These are phyloP conservation scores for Pulveroboletus sp. DNA, from an alignment of 768 basidiomycete genomes.

Conservation along the genomic window DNA sequence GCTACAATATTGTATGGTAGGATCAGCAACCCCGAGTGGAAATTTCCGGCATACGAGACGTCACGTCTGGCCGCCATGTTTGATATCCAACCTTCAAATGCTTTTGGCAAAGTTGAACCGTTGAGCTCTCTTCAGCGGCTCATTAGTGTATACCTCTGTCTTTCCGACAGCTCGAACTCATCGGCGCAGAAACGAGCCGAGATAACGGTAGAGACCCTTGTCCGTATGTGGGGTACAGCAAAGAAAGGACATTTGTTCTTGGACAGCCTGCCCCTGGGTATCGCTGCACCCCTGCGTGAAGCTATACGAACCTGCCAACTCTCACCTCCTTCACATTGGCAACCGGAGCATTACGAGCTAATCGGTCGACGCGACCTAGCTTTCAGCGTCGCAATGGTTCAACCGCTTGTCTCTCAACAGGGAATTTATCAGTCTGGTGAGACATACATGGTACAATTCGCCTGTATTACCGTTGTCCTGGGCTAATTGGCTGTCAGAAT, in stretches of 20 bases:
- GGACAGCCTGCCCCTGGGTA: constrained; percentile 59
- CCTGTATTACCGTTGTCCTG: neutral
- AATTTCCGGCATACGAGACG: constrained; percentile 43
- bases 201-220: constrained; percentile 54
- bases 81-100: constrained; percentile 50
- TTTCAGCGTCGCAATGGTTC: constrained; percentile 30
- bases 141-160: constrained; percentile 51
- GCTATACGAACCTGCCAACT: constrained; percentile 81
- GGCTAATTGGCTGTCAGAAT: constrained; percentile 40
- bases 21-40: constrained; percentile 67
- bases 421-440: constrained; percentile 31
- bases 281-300: constrained; percentile 78
- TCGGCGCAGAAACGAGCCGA: constrained; percentile 65
- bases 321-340: constrained; percentile 72
- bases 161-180: constrained; percentile 50
- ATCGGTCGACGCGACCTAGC: constrained; percentile 32
- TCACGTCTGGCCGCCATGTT: constrained; percentile 47
- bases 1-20: constrained; percentile 57
- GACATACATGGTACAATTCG: constrained; percentile 28
- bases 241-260: constrained; percentile 47
- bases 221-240: constrained; percentile 37
- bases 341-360: constrained; percentile 36
- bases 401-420: constrained; percentile 28
- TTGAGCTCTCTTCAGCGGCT: constrained; percentile 51
- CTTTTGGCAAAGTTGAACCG: constrained; percentile 61